Base-by-base conservation (phyloP, 179 eudicot species). In the Spinacia oleracea region DNA sequence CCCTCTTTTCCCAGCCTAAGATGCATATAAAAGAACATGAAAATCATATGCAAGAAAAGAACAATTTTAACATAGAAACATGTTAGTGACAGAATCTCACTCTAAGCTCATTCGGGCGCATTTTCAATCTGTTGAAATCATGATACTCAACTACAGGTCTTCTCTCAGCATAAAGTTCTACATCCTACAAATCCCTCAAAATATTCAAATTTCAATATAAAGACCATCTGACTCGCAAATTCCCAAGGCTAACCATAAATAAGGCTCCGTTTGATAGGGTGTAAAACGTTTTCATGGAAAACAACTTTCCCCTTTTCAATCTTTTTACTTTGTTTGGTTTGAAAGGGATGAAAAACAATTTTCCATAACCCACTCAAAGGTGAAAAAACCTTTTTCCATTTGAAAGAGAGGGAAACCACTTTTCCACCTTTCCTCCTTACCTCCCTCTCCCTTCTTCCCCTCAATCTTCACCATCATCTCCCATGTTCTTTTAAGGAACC, bases 1-100 rank as follows among this genome's bases (percentile, higher is more conserved):
- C 32, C 72, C 84, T 82, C 90, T 86, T 84, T 91, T 90, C 48
- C 77, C 84, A 82, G 78, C 87, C 97, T 81, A 50, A 78, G 50
- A 81, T 45, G 71, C 53, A 81, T 25, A 58, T 3, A n/a, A n/a
- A 62, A 40, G 27, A 51, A 76, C 76, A 64, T 79, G 10, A 23
- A 43, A 31, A 68, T 55, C 59, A 43, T 11, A 65, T 74, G 3
- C 73, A 79, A 42, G 63, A 79, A 14, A 73, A 20, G 10, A 14
- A 48, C 62, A 69, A 11, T 20, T 20, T 59, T 64, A 27, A 4
- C n/a, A 45, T 43, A 63, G 42, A n/a, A 73, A 40, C 27, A 21
- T 11, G 31, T 29, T n/a, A 29, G 48, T 67, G 48, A 58, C 75
- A 77, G n/a, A 77, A 71, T 73, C 91, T 77, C 84, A 90, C 92